Conservation (phyloP, 352 stramenopile genomes). For the Phytophthora cryptogea region DNA sequence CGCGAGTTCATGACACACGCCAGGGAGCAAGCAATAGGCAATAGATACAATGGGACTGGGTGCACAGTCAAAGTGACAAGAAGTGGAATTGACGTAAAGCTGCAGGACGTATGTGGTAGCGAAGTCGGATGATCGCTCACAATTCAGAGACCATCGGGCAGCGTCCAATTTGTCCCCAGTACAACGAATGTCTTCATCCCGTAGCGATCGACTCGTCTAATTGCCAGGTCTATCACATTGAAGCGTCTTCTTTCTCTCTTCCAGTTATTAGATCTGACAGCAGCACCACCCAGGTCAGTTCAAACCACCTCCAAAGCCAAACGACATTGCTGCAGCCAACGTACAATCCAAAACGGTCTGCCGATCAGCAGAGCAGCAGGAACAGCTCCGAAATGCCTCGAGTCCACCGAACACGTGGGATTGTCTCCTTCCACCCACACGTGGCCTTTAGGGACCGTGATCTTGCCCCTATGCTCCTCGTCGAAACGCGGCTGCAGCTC, state of each 20-base stretch:
- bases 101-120: no score
- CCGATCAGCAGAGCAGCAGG: conserved; percentile 88
- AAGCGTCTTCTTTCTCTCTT: background rate
- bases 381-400: conserved; percentile 93
- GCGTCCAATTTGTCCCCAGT: no score
- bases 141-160: no score
- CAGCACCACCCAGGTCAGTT: conserved; percentile 17
- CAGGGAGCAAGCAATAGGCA: conserved; percentile 9
- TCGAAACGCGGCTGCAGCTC: conserved; percentile 79
- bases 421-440: conserved; percentile 98
- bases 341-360: conserved; percentile 70
- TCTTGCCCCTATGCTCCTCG: conserved; percentile 51
- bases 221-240: background rate
- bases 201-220: no score
- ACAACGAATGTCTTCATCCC: no score
- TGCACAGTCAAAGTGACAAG: no score
- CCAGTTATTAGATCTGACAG: conserved; percentile 24
- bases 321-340: background rate
- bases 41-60: background rate
- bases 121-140: no score
- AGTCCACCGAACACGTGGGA: conserved; percentile 93
- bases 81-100: no score
- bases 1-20: conserved; percentile 21
- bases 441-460: conserved; percentile 91
- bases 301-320: background rate